Evolutionary conservation across 257 asterid species (phyloP), one percentile per base, ranked within the genome.

Genomic region (Dorcoceras hygrometricum): DNA sequence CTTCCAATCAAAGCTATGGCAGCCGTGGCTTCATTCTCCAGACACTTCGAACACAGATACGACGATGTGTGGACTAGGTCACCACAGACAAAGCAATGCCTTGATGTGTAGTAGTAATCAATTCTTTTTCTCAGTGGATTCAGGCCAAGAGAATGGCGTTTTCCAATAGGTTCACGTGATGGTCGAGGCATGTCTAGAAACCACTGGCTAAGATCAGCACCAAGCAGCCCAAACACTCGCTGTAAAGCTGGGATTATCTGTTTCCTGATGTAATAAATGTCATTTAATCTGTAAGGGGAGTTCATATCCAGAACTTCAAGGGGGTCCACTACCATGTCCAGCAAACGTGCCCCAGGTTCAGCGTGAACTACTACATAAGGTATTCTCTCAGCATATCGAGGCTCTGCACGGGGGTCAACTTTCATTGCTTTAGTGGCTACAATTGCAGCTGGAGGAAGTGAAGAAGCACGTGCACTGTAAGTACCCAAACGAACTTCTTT

Each of bases 401-500:
- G 97, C 72, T 89, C 98, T 57, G 97, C 95, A 71, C 97, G 83
- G 23, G 97, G 91, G 82, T 93, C 98, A 5, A 71, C 78, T 67
- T 83, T 79, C 90, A 93, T 85, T 63, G 91, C 80, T 74, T 93
- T 93, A 27, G 94, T 80, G 76, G 97, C 98, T 24, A 93, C 95
- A 73, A 93, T 88, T 66, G 98, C 98, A 55, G 97, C 96, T 8
- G 98, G 97, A 68, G 98, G 98, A 25, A 90, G 90, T 66, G 96
- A 82, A 71, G 71, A 76, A 62, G 81, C 62, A 23, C 83, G 87
- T 62, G 80, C 81, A 70, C 88, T 79, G 71, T 93, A 93, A 65
- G 95, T 88, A 48, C 98, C 98, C 70, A 93, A 74, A n/a, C 98
- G 94, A 61, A 93, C 98, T 82, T 93, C 98, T 85, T 93, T 93